phyloP scores from a whole-genome alignment of 2,329 filamentous ascomycete species.

The Tricladium varicosporioides region DNA sequence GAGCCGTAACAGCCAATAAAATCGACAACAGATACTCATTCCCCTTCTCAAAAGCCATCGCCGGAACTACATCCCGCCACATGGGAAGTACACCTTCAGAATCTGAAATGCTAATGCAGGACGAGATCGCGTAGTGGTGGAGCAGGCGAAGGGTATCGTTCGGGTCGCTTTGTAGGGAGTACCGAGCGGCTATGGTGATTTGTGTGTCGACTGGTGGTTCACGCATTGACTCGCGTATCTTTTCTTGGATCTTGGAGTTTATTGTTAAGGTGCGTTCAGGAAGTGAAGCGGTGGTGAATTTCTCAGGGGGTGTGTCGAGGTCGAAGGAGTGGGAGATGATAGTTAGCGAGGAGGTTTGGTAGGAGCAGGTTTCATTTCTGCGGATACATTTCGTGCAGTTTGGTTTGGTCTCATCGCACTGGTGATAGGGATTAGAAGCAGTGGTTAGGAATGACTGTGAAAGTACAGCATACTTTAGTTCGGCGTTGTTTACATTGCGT shows the following conservation, averaged over 20 bases:
- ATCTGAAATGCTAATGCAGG: constrained; percentile 10
- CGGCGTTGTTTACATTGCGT: constrained; percentile 15
- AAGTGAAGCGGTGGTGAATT: neutral
- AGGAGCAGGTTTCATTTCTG: constrained; percentile 7
- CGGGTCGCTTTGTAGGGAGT: neutral
- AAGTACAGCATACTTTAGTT: constrained; percentile 8
- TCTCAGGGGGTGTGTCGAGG: neutral
- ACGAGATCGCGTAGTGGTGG: constrained; percentile 12
- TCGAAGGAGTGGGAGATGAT: neutral
- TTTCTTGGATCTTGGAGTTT: neutral
- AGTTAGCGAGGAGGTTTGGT: neutral
- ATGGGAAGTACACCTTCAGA: neutral
- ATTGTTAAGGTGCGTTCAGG: neutral
- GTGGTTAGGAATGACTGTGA: neutral
- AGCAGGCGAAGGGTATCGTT: constrained; percentile 13
- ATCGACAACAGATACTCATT: constrained; percentile 13
- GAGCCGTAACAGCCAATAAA: constrained; percentile 14
- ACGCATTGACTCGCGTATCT: neutral
- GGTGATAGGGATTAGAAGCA: neutral
- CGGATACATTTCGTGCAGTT: constrained; percentile 7
- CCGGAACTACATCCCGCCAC: constrained; percentile 12
- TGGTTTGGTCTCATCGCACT: constrained; percentile 14
- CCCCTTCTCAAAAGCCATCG: constrained; percentile 6
- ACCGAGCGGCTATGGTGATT: neutral
- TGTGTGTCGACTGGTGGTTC: neutral